These are phyloP conservation scores for Plasmodium cynomolgi DNA, from an alignment of 169 alveolate species.

Conservation along the genomic window DNA sequence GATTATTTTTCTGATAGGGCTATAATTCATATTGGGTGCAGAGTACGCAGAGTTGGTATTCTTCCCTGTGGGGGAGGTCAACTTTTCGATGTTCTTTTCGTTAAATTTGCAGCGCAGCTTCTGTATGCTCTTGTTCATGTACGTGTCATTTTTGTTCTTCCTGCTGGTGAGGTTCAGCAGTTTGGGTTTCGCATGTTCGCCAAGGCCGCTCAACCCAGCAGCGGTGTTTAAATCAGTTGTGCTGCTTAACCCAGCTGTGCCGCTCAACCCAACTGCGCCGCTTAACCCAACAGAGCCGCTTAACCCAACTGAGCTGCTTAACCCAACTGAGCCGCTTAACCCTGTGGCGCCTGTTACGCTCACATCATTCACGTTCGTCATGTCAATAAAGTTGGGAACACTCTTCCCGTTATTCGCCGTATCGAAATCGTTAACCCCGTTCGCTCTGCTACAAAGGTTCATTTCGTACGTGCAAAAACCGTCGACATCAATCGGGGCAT, in stretches of 20 bases:
- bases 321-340: neutral
- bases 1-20: neutral
- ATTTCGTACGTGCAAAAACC: neutral
- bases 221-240: neutral
- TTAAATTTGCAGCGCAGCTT: neutral
- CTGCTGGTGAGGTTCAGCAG: neutral
- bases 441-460: neutral
- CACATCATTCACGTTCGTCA: neutral
- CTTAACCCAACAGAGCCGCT: neutral
- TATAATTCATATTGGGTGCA: neutral
- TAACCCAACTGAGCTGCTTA: neutral
- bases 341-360: neutral
- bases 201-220: neutral
- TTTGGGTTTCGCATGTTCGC: neutral
- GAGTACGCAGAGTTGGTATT: neutral
- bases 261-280: neutral
- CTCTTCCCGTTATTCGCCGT: neutral
- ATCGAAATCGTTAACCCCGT: neutral
- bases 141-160: neutral
- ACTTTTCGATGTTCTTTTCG: slow-evolving; percentile 11
- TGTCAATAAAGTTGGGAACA: neutral
- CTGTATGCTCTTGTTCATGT: neutral
- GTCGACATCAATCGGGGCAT: neutral
- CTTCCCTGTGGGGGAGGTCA: neutral
- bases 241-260: neutral